A percentile compares a stretch with the other conserved stretches of the same genome.
phyloP scores from a whole-genome alignment of 1,284 basidiomycete species.

The Cryptococcus wingfieldii region DNA sequence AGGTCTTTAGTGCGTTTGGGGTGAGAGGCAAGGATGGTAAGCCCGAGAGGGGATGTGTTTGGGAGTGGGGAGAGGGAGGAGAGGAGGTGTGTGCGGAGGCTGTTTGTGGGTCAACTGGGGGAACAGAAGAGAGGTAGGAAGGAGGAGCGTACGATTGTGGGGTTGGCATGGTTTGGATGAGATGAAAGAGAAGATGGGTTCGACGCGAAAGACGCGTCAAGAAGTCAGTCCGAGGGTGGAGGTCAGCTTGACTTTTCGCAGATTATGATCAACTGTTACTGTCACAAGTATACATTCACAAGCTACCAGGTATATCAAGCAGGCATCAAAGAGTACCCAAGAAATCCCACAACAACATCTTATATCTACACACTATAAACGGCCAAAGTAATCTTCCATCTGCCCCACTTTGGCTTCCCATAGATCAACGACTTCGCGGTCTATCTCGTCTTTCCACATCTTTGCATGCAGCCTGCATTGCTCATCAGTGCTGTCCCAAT shows the following conservation, averaged over 20 bases:
- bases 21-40: conserved; percentile 69
- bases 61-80: conserved; percentile 53
- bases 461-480: conserved; percentile 14
- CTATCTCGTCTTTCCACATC: conserved; percentile 15
- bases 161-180: conserved; percentile 1
- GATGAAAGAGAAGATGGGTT: conserved; percentile 6
- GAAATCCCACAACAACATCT: neutral
- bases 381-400: conserved; percentile 3
- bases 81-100: conserved; percentile 64
- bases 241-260: neutral
- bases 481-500: neutral
- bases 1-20: conserved; percentile 62
- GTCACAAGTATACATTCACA: neutral
- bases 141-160: neutral
- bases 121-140: neutral
- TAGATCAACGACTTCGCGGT: conserved; percentile 1
- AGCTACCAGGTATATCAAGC: no score
- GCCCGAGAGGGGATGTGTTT: conserved; percentile 59
- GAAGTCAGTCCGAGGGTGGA: neutral
- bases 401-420: conserved; percentile 6
- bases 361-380: neutral
- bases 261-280: neutral
- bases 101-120: neutral
- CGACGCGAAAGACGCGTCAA: conserved; percentile 1
- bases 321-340: no score